A percentile compares a stretch with the other conserved stretches of the same genome.
Conservation (phyloP, 129 eudicot species). For the Helichrysum umbraculigerum region DNA sequence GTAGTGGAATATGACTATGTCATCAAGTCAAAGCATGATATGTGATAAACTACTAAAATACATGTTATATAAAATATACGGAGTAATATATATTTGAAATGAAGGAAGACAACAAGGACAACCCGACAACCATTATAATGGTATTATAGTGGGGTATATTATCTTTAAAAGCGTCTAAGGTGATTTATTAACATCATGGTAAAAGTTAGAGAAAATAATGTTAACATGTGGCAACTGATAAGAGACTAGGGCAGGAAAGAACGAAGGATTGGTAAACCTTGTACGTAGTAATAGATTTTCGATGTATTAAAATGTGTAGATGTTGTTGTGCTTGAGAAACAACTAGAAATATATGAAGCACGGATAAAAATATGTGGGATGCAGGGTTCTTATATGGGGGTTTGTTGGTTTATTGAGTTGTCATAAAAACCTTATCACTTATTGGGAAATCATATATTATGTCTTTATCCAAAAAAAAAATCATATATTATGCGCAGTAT, state of each 20-base stretch:
- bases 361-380: not conserved
- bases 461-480: no score
- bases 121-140: no score
- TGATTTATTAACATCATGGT: no score
- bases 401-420: not conserved
- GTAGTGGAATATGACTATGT: no score
- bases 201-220: not conserved
- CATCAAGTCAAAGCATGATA: no score
- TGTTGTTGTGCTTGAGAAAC: not conserved
- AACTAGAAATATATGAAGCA: slow-evolving; percentile 11
- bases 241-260: slow-evolving; percentile 2
- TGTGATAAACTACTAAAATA: no score
- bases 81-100: no score
- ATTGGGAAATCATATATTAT: slow-evolving; percentile 10
- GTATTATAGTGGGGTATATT: no score
- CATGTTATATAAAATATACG: no score
- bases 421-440: slow-evolving; percentile 10
- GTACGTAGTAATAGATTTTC: not conserved
- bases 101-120: no score
- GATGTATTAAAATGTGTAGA: not conserved
- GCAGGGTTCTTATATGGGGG: not conserved
- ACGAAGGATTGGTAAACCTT: not conserved
- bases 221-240: not conserved
- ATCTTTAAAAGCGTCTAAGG: no score
- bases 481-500: not conserved